phyloP scores from a whole-genome alignment of 2,329 filamentous ascomycete genomes.

The Chaetomiaceae sp. region DNA sequence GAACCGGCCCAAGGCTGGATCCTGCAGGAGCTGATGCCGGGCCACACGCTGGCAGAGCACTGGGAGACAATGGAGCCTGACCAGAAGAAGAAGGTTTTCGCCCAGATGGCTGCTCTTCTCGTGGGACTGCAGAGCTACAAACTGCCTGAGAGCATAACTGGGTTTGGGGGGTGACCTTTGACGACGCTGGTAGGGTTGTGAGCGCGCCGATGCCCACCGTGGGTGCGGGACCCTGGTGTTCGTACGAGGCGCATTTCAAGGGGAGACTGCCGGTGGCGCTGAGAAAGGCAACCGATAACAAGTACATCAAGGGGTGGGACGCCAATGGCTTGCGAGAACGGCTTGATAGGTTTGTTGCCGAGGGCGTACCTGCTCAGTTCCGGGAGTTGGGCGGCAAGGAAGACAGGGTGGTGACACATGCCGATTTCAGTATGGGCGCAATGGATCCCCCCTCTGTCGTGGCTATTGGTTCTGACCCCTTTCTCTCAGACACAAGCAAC shows the following conservation, averaged over 20 bases:
- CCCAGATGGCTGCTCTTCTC: conserved; percentile 31
- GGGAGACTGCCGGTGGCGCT: conserved; percentile 27
- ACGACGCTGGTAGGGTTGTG: conserved; percentile 28
- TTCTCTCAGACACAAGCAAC: conserved; percentile 25
- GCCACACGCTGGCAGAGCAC: conserved; percentile 23
- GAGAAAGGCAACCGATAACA: conserved; percentile 26
- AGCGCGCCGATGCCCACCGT: conserved; percentile 31
- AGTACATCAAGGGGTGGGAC: conserved; percentile 30
- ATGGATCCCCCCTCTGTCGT: too few species aligned
- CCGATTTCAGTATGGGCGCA: conserved; percentile 32
- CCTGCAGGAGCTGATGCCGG: conserved; percentile 32
- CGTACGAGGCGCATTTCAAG: conserved; percentile 28
- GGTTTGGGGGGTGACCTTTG: conserved; percentile 33
- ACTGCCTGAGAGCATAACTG: conserved; percentile 30
- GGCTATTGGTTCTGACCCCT: conserved; percentile 12
- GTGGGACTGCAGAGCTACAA: conserved; percentile 30
- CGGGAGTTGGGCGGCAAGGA: conserved; percentile 16
- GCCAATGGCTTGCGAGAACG: conserved; percentile 29
- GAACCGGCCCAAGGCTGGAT: conserved; percentile 22
- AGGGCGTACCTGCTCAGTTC: conserved; percentile 26
- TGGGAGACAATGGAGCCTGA: conserved; percentile 23
- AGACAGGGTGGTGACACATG: conserved; percentile 28
- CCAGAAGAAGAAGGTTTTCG: conserved; percentile 28
- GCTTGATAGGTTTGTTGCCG: conserved; percentile 29
- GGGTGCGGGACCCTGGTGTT: conserved; percentile 30